These are phyloP conservation scores for Chenopodium suecicum DNA, from an alignment of 148 eudicot species.

Conservation along the genomic window DNA sequence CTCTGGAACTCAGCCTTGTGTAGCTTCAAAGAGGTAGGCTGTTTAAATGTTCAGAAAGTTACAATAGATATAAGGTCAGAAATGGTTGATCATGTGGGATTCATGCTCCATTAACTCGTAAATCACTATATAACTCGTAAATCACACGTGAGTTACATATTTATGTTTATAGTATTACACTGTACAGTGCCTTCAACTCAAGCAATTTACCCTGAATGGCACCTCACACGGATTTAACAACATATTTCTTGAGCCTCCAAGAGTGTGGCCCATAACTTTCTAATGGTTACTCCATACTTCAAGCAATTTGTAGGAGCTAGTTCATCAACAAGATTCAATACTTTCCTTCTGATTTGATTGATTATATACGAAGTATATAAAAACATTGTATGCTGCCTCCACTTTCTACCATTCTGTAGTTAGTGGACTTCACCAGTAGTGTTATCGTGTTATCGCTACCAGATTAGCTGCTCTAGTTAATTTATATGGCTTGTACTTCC, in stretches of 20 bases:
- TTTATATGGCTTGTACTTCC: not conserved
- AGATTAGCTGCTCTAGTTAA: too few species aligned
- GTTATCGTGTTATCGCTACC: too few species aligned
- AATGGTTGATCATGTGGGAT: not conserved
- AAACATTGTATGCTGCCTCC: too few species aligned
- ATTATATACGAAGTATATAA: not conserved
- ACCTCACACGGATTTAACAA: not conserved
- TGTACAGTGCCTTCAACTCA: not conserved
- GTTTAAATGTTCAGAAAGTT: not conserved
- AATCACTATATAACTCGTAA: not conserved
- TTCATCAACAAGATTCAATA: not conserved
- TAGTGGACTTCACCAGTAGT: too few species aligned
- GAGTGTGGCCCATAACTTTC: not conserved
- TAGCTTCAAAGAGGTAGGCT: conserved; percentile 63
- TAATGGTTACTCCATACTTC: not conserved
- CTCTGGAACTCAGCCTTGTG: conserved; percentile 60
- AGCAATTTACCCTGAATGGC: not conserved
- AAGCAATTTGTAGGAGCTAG: not conserved
- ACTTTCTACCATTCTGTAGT: not conserved
- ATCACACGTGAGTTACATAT: too few species aligned
- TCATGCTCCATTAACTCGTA: not conserved
- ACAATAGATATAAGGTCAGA: not conserved
- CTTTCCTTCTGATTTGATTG: not conserved
- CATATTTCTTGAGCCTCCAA: not conserved
- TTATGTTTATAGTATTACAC: too few species aligned